Conservation (phyloP, 1,284 basidiomycete species). For the Calocybe gambosa region DNA sequence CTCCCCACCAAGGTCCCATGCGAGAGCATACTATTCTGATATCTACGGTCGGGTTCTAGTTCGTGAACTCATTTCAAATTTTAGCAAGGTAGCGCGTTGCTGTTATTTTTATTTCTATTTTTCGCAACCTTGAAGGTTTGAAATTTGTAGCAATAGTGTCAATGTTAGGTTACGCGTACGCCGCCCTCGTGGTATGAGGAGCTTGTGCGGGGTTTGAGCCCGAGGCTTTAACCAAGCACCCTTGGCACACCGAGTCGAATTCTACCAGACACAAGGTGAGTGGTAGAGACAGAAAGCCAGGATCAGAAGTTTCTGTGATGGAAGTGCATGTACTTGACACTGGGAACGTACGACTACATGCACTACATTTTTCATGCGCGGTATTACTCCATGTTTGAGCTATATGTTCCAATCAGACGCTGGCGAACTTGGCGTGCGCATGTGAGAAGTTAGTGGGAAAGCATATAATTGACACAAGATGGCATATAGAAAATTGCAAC, state of each 20-base stretch:
- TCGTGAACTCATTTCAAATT: no score
- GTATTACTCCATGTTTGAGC: background rate
- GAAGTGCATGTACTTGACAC: background rate
- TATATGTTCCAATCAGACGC: constrained; percentile 11
- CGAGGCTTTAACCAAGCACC: background rate
- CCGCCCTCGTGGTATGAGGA: no score
- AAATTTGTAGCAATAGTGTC: no score
- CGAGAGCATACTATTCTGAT: no score
- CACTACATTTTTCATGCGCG: background rate
- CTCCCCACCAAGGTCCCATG: background rate
- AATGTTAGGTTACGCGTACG: no score
- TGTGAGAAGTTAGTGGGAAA: constrained; percentile 7
- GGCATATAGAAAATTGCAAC: background rate
- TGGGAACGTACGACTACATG: background rate
- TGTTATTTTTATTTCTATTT: no score
- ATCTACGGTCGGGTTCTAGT: no score
- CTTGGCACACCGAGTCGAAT: background rate
- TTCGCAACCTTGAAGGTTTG: no score
- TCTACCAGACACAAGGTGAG: background rate
- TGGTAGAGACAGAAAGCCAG: background rate
- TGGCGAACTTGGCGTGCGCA: constrained; percentile 6
- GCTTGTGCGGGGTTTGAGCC: background rate
- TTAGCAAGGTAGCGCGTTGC: no score
- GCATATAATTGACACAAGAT: constrained; percentile 5
- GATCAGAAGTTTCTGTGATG: background rate